Percentiles rank a stretch among this genome's conserved stretches.
phyloP scores from a whole-genome alignment of 768 basidiomycete genomes.

The Leccinum variicolor region DNA sequence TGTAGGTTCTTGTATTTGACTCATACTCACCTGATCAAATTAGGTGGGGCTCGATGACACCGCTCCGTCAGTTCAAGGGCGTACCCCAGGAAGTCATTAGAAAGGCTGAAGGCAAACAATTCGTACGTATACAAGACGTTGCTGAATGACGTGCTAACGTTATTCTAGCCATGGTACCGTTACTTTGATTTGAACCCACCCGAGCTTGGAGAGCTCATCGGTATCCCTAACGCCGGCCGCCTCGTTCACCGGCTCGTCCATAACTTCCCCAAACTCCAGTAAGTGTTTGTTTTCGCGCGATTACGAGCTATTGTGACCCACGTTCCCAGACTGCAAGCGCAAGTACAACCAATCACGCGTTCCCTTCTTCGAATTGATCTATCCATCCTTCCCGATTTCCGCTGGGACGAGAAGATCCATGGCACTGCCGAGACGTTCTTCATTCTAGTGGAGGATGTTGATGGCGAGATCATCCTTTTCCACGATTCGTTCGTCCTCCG shows the following conservation, averaged over 20 bases:
- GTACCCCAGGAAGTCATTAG: constrained; percentile 81
- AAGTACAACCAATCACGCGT: constrained; percentile 95
- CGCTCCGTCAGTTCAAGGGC: constrained; percentile 92
- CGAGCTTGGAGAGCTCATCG: constrained; percentile 93
- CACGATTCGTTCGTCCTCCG: constrained; percentile 91
- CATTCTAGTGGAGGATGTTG: constrained; percentile 94
- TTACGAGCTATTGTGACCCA: background rate
- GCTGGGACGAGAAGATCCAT: constrained; percentile 95
- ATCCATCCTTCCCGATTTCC: constrained; percentile 95
- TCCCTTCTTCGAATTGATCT: constrained; percentile 90
- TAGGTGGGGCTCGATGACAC: constrained; percentile 98
- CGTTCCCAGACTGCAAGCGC: constrained; percentile 71
- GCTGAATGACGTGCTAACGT: background rate
- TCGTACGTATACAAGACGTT: constrained; percentile 49
- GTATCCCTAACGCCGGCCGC: constrained; percentile 89
- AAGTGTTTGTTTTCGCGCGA: constrained; percentile 22
- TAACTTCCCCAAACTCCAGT: constrained; percentile 94
- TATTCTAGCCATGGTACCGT: constrained; percentile 82
- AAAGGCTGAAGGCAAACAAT: constrained; percentile 96
- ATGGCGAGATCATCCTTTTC: constrained; percentile 95
- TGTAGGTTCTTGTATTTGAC: background rate
- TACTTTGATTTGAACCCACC: constrained; percentile 92
- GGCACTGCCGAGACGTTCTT: constrained; percentile 86
- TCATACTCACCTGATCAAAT: background rate
- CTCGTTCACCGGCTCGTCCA: constrained; percentile 92